Base-by-base conservation (phyloP, 495 filamentous ascomycete genomes). In the Pyrenopolyporus hunteri region DNA sequence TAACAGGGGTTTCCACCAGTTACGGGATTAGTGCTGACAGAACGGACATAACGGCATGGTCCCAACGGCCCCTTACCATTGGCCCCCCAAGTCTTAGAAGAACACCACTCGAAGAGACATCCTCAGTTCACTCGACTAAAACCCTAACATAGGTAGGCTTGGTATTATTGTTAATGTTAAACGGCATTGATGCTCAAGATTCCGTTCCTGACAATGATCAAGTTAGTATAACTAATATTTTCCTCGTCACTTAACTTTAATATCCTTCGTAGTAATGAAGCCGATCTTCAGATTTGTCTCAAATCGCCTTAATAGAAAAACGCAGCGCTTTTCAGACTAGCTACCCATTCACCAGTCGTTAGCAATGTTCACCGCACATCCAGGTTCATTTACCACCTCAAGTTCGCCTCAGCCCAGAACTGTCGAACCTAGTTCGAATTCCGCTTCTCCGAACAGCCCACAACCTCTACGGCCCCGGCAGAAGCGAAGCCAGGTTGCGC, bases 401-500 rank as follows among this genome's bases (percentile, higher is more conserved):
- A n/a, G n/a, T n/a, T n/a, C n/a, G n/a, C n/a, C n/a, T n/a, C n/a
- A n/a, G n/a, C 32, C 57, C 25, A 33, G 25, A 39, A 46, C 57
- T 37, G 33, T 13, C 13, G 40, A 47, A 46, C 28, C 43, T 10
- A 32, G 33, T 14, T 23, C 32, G 33, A 45, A 51, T 32, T 53
- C 57, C 48, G 49, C 31, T 11, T 37, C 57, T 47, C 48, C 48
- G 32, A 29, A 23, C 19, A 32, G 40, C 13, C 26, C 49, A 14
- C 57, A 29, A 22, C 57, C 47, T 19, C 29, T 39, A 42, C 47
- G 57, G 17, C 57, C 49, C 32, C 57, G 57, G 17, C 57, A 46
- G 31, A 60, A 60, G 47, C 57, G 57, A 33, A 60, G 47, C 26
- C 57, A 60, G 43, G 57, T 60, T 14, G 26, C 57, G 8, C 57